Base-by-base conservation (phyloP, 495 filamentous ascomycete species). In the Aspergillus steynii region DNA sequence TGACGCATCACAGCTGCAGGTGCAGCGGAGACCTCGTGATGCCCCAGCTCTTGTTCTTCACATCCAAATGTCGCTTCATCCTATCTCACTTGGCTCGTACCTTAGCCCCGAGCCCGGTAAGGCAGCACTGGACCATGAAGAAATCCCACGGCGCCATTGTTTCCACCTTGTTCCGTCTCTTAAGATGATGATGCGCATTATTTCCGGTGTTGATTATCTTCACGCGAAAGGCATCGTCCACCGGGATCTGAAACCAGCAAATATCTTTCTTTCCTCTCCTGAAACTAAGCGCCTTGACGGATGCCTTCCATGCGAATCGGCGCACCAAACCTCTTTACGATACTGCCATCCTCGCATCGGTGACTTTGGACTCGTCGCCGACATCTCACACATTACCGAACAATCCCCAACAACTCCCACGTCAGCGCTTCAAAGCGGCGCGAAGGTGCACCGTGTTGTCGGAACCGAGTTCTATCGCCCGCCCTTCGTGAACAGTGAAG, bases 161-260 rank as follows among this genome's bases (percentile, higher is more conserved):
- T 83, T 78, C 53, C 82, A 83, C 60, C 60, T 83, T 8, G 31
- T 74, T 15, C 73, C 81, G 1, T 79, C 82, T 0, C 53, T 81
- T 14, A 73, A 61, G 46, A 56, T 85, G 3, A 74, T 84, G 51
- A 60, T 78, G 3, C 74, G 74, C 7, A 80, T 82, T 31, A 65
- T 80, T 46, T 69, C 75, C 1, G 79, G 79, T 0, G 79, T 91
- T 8, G 78, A 85, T 52, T 88, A 90, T 65, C 72, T 90, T 10
- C 88, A 91, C 59, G 73, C 76, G 0, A 78, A 82, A 28, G 74
- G 74, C 4, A 85, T 91, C 61, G 84, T 85, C 2, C 88, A 91
- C 65, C 77, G 88, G 4, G 88, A 91, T 64, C 71, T 91, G 47
- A 91, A 91, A 67, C 88, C 87, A 0, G 88, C 88, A 15, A 91